A percentile compares a stretch with the other conserved stretches of the same genome.
Conservation (phyloP, 345 rosid genomes). For the Noccaea bulbosa region DNA sequence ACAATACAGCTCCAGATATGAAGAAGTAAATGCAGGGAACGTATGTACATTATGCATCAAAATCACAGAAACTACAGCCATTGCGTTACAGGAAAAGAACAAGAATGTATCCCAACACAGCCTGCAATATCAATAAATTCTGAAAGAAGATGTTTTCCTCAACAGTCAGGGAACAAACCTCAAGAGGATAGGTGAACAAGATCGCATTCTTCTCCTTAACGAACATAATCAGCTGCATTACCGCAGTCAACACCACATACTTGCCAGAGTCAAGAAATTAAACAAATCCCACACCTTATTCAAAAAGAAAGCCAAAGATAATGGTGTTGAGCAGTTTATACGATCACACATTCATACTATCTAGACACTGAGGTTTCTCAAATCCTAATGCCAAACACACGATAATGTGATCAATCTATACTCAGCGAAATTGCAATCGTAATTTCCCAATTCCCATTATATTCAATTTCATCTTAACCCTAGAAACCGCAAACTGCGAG, state of each 20-base stretch:
- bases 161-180: conserved; percentile 44
- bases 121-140: not conserved
- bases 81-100: not conserved
- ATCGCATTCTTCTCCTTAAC: conserved; percentile 84
- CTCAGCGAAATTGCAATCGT: not conserved
- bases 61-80: not conserved
- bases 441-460: not conserved
- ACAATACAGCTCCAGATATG: not conserved
- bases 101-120: not conserved
- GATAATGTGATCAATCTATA: not conserved
- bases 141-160: not conserved
- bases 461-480: not conserved
- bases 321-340: not conserved
- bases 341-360: not conserved
- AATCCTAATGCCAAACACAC: not conserved
- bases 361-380: too few relatives aligned
- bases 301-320: not conserved
- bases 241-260: conserved; percentile 76
- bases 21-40: not conserved
- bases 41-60: not conserved
- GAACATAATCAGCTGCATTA: conserved; percentile 77
- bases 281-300: conserved; percentile 15
- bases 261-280: conserved; percentile 74
- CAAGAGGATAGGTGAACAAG: conserved; percentile 78
- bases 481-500: too few relatives aligned